phyloP scores from a whole-genome alignment of 2,329 filamentous ascomycete genomes.

The Bipolaris zeicola region DNA sequence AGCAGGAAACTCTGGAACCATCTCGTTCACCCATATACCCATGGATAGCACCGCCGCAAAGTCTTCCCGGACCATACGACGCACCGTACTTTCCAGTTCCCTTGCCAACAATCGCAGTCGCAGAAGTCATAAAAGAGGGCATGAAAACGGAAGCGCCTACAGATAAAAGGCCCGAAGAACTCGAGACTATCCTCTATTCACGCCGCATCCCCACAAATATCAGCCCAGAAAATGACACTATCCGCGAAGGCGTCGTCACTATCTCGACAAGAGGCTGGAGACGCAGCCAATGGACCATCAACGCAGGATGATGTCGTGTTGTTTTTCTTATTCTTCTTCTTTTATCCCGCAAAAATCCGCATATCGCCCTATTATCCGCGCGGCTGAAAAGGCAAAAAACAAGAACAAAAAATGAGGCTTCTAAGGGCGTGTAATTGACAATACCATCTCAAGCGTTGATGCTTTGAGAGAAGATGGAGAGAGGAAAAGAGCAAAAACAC shows the following conservation, averaged over 20 bases:
- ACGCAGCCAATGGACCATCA: conserved; percentile 44
- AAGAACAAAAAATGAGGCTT: neutral
- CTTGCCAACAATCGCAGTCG: conserved; percentile 29
- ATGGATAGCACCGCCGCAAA: conserved; percentile 40
- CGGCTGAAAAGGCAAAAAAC: neutral
- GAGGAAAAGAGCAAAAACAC: too few relatives aligned
- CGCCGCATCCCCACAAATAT: conserved; percentile 36
- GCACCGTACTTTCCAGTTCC: conserved; percentile 43
- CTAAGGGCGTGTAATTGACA: neutral
- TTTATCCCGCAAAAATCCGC: too few relatives aligned
- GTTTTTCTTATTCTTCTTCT: too few relatives aligned
- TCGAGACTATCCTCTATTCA: conserved; percentile 28
- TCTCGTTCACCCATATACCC: conserved; percentile 37
- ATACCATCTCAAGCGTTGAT: too few relatives aligned
- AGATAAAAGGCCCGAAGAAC: conserved; percentile 1
- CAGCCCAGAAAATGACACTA: conserved; percentile 16
- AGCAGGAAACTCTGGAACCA: conserved; percentile 23
- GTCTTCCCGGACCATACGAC: conserved; percentile 44
- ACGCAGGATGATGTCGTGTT: conserved; percentile 29
- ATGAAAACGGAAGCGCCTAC: conserved; percentile 10
- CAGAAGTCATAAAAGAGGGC: conserved; percentile 17
- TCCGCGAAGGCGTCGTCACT: conserved; percentile 35
- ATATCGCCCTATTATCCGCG: neutral
- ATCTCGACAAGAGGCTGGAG: conserved; percentile 41
- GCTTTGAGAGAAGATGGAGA: too few relatives aligned